Evolutionary conservation across 306 rosid genomes (phyloP), one percentile per base, ranked within the genome.

Genomic region (Casuarina equisetifolia): DNA sequence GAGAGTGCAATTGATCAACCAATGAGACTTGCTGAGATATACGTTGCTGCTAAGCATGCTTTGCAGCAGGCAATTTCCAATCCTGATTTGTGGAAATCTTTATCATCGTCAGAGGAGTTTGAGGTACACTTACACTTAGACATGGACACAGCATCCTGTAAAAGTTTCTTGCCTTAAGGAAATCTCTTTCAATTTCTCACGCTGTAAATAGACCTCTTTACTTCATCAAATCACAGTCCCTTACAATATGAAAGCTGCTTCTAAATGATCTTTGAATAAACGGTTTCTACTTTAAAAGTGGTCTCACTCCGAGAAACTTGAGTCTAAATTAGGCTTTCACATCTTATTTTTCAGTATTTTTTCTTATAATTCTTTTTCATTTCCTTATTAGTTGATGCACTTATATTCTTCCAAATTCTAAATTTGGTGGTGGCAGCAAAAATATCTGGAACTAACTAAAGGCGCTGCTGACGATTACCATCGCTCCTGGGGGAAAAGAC

Each of bases 401-500:
- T 75, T 15, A 53, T 40, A 71, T 45, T 43, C 50, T 50, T 25
- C 79, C 59, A 35, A 48, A 58, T 77, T 67, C 67, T 45, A 25
- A 35, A 53, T 80, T 53, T 79, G 74, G 79, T 73, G 75, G 80
- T 80, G 82, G 82, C 96, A 96, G 99, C 74, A 91, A 92, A 92
- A 91, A 82, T 96, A 92, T 86, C 77, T 96, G 80, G 97, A 87
- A 86, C 85, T 96, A 70, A 96, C 98, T 73, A 96, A 91, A 86
- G 98, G 99, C 70, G 98, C 99, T 64, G 96, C 98, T 32, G 90
- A 96, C 80, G 91, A 89, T 86, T 96, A 96, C 79, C 97, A 88
- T 84, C 87, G 74, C 59, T 96, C 99, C 79, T 92, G 97, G 98
- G 92, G 98, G 99, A 95, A 91, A 84, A 92, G 99, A 79, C 99